Conservation (phyloP, 257 asterid species). For the Solanum megistacrolobum region DNA sequence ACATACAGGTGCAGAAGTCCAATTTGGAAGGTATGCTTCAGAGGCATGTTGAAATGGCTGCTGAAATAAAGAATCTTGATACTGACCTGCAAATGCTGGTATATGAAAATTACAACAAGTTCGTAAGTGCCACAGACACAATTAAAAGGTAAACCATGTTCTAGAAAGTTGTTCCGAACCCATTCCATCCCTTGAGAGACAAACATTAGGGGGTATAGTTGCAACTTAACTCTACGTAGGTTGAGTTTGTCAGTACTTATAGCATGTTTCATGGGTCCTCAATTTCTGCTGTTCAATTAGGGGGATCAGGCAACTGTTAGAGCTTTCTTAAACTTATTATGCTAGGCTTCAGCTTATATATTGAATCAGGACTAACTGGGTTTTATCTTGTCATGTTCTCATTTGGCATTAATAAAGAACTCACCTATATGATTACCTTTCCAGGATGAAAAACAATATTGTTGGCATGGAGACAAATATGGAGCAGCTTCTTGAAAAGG, state of each 20-base stretch:
- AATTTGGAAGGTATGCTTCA: constrained; percentile 90
- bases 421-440: not conserved
- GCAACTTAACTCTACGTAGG: not conserved
- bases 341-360: not conserved
- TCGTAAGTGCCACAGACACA: constrained; percentile 95
- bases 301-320: not conserved
- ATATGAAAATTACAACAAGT: constrained; percentile 96
- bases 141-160: constrained; percentile 61
- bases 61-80: constrained; percentile 94
- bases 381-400: not conserved
- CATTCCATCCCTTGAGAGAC: not conserved
- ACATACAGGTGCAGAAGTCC: constrained; percentile 76
- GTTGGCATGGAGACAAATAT: constrained; percentile 96
- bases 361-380: not conserved
- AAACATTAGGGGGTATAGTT: not conserved
- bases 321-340: not conserved
- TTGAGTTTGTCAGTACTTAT: not conserved
- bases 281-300: not conserved
- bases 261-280: not conserved
- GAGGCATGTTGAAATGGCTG: constrained; percentile 98
- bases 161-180: not conserved
- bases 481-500: constrained; percentile 99
- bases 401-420: not conserved
- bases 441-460: constrained; percentile 95
- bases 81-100: constrained; percentile 99